A percentile compares a stretch with the other conserved stretches of the same genome.
Evolutionary conservation across 2,329 filamentous ascomycete species (phyloP).

Genomic region (Arthrobotrys iridis): DNA sequence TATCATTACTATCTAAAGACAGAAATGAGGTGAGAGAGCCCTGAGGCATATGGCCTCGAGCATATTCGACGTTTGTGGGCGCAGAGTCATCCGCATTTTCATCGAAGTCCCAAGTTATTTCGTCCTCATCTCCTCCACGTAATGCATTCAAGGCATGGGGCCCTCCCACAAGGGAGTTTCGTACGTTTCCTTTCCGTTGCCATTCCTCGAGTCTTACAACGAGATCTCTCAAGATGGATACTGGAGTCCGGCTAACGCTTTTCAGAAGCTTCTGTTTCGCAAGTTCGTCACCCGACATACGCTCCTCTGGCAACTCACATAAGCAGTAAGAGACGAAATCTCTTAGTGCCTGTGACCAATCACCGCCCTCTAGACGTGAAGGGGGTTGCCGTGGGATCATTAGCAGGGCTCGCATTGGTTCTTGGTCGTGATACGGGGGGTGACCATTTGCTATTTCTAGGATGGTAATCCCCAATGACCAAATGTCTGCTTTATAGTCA

Average conservation of each 20-base stretch:
- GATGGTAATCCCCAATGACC: conserved; percentile 83
- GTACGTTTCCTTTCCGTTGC: conserved; percentile 57
- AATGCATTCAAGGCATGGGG: conserved; percentile 40
- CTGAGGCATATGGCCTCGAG: conserved; percentile 26
- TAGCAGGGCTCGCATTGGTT: conserved; percentile 69
- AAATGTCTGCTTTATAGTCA: conserved; percentile 80
- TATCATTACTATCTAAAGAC: conserved; percentile 44
- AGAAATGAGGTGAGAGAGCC: conserved; percentile 41
- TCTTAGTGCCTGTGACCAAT: conserved; percentile 75
- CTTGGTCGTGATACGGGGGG: conserved; percentile 69
- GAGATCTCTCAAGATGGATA: conserved; percentile 57
- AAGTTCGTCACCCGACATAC: conserved; percentile 67
- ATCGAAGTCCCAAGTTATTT: conserved; percentile 54
- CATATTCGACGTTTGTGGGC: conserved; percentile 6
- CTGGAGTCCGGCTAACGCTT: conserved; percentile 53
- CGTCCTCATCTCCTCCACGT: conserved; percentile 23
- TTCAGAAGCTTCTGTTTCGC: conserved; percentile 57
- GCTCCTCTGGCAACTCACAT: conserved; percentile 72
- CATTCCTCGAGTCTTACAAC: conserved; percentile 57
- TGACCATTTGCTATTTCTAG: conserved; percentile 82
- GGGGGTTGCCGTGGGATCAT: conserved; percentile 66
- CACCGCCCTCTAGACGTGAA: conserved; percentile 75
- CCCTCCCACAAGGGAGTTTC: conserved; percentile 55
- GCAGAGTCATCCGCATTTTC: conserved; percentile 18
- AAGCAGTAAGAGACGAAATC: conserved; percentile 78